Percentiles rank a stretch among this genome's conserved stretches.
Evolutionary conservation across 2,329 filamentous ascomycete genomes (phyloP).

Genomic region (Paraphaeosphaeria minitans): DNA sequence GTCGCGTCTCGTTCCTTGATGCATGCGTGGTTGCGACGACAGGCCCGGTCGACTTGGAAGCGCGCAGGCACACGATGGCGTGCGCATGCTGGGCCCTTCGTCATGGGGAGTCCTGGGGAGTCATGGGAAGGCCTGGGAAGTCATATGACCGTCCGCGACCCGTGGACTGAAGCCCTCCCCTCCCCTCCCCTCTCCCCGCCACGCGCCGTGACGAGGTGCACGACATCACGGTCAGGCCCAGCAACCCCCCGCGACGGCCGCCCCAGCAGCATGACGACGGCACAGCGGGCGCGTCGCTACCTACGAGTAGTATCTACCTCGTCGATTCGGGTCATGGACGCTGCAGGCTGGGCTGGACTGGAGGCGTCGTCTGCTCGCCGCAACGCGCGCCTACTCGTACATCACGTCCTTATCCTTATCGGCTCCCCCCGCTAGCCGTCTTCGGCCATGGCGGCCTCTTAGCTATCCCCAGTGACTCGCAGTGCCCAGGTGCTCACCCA

Average conservation of each 20-base stretch:
- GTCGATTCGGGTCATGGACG: background rate
- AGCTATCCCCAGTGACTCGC: conserved; percentile 11
- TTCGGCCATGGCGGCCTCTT: conserved; percentile 7
- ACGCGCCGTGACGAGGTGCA: background rate
- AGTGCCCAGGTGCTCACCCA: no score
- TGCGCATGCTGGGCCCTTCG: background rate
- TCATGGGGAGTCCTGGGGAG: conserved; percentile 1
- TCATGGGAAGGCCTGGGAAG: no score
- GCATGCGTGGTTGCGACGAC: background rate
- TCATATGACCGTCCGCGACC: conserved; percentile 2
- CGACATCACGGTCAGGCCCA: background rate
- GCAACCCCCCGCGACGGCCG: background rate
- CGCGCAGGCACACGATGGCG: no score
- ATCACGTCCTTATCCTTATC: conserved; percentile 7
- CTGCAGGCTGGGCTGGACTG: background rate
- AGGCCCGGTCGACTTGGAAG: background rate
- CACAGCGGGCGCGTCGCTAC: background rate
- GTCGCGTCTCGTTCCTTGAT: no score
- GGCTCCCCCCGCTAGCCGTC: background rate
- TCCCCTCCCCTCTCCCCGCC: no score
- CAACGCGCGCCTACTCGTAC: background rate
- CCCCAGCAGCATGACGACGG: background rate
- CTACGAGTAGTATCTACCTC: no score
- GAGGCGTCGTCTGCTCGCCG: background rate
- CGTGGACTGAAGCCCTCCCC: no score